These are phyloP conservation scores for Irineochytrium annulatum DNA, from an alignment of 192 early-diverging fungal genomes.

Conservation along the genomic window DNA sequence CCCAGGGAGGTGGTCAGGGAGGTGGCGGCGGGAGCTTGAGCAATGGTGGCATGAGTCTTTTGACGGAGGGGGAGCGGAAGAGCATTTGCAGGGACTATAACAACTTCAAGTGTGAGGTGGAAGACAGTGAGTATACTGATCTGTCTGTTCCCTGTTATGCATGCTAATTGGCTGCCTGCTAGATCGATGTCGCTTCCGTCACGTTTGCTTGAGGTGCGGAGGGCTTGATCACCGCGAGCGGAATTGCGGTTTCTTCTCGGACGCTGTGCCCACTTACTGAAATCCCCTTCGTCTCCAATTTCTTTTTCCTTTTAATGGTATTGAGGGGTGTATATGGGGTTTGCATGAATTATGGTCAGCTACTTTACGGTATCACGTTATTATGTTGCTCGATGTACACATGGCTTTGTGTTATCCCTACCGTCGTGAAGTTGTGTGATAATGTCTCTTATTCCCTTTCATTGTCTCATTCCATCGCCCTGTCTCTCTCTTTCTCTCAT, in stretches of 20 bases:
- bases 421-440: too few species aligned
- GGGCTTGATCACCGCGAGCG: slow-evolving; percentile 15
- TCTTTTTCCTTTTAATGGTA: not conserved
- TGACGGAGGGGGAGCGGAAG: slow-evolving; percentile 19
- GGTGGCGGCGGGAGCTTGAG: not conserved
- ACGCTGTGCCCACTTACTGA: not conserved
- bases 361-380: not conserved
- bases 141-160: slow-evolving; percentile 9
- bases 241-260: slow-evolving; percentile 8
- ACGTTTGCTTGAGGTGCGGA: slow-evolving; percentile 25
- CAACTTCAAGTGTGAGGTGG: slow-evolving; percentile 19
- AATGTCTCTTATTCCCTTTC: too few species aligned
- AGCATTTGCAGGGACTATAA: slow-evolving; percentile 30
- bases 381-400: not conserved
- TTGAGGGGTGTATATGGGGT: not conserved
- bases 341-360: not conserved
- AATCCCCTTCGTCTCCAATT: not conserved
- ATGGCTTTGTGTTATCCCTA: too few species aligned
- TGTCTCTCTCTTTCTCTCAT: too few species aligned
- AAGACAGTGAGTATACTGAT: slow-evolving; percentile 6
- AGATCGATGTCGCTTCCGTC: slow-evolving; percentile 23
- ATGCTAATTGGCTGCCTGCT: not conserved
- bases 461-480: too few species aligned
- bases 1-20: too few species aligned
- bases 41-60: not conserved